A percentile compares a stretch with the other conserved stretches of the same genome.
phyloP scores from a whole-genome alignment of 495 filamentous ascomycete genomes.

The Aspergillus homomorphus region DNA sequence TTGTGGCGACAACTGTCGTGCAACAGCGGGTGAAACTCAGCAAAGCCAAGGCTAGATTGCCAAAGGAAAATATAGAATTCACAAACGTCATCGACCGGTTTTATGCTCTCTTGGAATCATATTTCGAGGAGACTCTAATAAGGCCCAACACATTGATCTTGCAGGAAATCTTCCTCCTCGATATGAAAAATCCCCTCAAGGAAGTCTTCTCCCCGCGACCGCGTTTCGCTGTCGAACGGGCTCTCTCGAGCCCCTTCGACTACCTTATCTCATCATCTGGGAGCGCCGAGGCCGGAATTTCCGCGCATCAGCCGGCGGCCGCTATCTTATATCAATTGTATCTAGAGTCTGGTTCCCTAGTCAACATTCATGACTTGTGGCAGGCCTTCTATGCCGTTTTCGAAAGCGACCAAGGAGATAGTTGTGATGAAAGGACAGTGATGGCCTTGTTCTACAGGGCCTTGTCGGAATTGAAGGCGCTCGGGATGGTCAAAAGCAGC shows the following conservation, averaged over 20 bases:
- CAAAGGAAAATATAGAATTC: slow-evolving; percentile 71
- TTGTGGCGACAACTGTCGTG: slow-evolving; percentile 78
- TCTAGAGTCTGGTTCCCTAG: slow-evolving; percentile 78
- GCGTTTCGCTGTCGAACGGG: slow-evolving; percentile 74
- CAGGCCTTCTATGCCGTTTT: slow-evolving; percentile 77
- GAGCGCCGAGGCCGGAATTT: slow-evolving; percentile 34
- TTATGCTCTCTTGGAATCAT: slow-evolving; percentile 50
- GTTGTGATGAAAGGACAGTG: slow-evolving; percentile 46
- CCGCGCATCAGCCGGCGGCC: slow-evolving; percentile 68
- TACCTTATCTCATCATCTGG: slow-evolving; percentile 70
- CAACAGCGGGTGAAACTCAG: slow-evolving; percentile 84
- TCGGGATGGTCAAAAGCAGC: slow-evolving; percentile 86
- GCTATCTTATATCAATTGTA: slow-evolving; percentile 89
- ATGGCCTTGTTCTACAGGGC: slow-evolving; percentile 77
- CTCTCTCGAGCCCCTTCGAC: slow-evolving; percentile 75
- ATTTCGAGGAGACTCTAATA: slow-evolving; percentile 51
- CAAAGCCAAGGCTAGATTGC: slow-evolving; percentile 71
- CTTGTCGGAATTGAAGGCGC: slow-evolving; percentile 74
- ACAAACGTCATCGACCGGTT: slow-evolving; percentile 69
- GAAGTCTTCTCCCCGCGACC: slow-evolving; percentile 81
- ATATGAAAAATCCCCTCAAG: slow-evolving; percentile 72
- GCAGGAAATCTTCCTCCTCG: slow-evolving; percentile 81
- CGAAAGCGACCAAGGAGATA: slow-evolving; percentile 56
- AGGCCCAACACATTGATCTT: slow-evolving; percentile 64
- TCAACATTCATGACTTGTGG: slow-evolving; percentile 91